Percentiles rank a stretch among this genome's conserved stretches.
Evolutionary conservation across 192 early-diverging fungal species (phyloP).

Genomic region (Coemansia sp.): DNA sequence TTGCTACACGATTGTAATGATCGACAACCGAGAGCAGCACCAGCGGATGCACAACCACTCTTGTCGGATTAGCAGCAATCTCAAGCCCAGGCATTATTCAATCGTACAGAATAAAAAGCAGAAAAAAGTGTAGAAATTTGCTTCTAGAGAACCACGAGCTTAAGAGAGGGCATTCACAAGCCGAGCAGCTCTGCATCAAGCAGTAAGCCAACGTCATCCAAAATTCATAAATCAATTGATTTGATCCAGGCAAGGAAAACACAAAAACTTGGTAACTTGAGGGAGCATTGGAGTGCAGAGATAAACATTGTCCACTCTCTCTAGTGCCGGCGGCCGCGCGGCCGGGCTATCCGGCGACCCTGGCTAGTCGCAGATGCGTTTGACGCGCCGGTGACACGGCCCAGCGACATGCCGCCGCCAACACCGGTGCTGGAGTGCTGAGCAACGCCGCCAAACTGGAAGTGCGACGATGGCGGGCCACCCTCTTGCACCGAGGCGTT

Average conservation of each 20-base stretch:
- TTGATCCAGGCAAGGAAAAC: background rate
- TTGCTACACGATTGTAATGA: slow-evolving; percentile 96
- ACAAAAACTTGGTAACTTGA: background rate
- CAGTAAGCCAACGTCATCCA: slow-evolving; percentile 19
- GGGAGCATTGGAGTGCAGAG: too few relatives aligned
- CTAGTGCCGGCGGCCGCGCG: slow-evolving; percentile 36
- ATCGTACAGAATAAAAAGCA: background rate
- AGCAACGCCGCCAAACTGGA: slow-evolving; percentile 42
- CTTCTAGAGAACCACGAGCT: background rate
- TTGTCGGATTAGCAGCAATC: slow-evolving; percentile 45
- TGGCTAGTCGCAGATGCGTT: slow-evolving; percentile 41
- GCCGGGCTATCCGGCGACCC: slow-evolving; percentile 36
- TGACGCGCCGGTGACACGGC: slow-evolving; percentile 42
- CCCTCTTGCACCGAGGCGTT: slow-evolving; percentile 27
- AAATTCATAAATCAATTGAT: slow-evolving; percentile 5
- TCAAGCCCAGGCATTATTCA: slow-evolving; percentile 48
- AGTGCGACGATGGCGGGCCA: slow-evolving; percentile 6
- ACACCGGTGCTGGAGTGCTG: slow-evolving; percentile 40
- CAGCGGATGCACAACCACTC: slow-evolving; percentile 92
- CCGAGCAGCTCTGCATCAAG: too few relatives aligned
- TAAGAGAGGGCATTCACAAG: background rate
- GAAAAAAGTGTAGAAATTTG: background rate
- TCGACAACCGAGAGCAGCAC: slow-evolving; percentile 98
- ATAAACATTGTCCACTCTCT: background rate
- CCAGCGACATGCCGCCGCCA: slow-evolving; percentile 30